Conservation (phyloP, 805 yeast genomes). For the Dipodascus albidus region DNA sequence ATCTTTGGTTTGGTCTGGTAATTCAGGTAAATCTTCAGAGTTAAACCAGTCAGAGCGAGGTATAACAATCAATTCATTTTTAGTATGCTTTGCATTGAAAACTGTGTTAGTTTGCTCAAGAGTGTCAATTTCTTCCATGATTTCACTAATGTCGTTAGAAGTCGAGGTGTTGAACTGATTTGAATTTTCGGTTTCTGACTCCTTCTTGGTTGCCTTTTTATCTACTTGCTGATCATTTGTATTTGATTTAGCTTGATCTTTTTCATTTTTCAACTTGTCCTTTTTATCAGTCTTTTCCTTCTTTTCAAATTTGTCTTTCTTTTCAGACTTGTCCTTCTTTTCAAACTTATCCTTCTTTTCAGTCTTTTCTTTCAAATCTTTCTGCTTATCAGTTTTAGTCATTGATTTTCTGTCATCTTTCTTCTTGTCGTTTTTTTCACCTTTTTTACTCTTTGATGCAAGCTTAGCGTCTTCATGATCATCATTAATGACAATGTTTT, state of each 20-base stretch:
- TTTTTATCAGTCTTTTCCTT: constrained; percentile 15
- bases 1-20: constrained; percentile 12
- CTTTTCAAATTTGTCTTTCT: constrained; percentile 15
- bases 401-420: constrained; percentile 4
- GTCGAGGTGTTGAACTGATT: constrained; percentile 4
- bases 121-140: constrained; percentile 5
- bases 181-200: constrained; percentile 4
- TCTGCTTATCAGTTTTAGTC: constrained; percentile 41
- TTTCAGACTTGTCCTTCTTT: constrained; percentile 18
- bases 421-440: constrained; percentile 9
- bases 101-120: constrained; percentile 2
- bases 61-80: constrained; percentile 35
- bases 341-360: constrained; percentile 26
- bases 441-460: constrained; percentile 13
- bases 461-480: constrained; percentile 15
- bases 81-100: constrained; percentile 5
- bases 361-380: constrained; percentile 60
- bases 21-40: constrained; percentile 29
- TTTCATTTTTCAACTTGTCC: constrained; percentile 16
- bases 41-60: constrained; percentile 71
- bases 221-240: constrained; percentile 18
- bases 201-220: constrained; percentile 13
- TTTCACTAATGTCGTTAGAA: constrained; percentile 1
- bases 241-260: too few relatives aligned
- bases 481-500: constrained; percentile 11